A percentile compares a stretch with the other conserved stretches of the same genome.
Conservation (phyloP, 2,329 filamentous ascomycete species). For the Botrytis fabae region DNA sequence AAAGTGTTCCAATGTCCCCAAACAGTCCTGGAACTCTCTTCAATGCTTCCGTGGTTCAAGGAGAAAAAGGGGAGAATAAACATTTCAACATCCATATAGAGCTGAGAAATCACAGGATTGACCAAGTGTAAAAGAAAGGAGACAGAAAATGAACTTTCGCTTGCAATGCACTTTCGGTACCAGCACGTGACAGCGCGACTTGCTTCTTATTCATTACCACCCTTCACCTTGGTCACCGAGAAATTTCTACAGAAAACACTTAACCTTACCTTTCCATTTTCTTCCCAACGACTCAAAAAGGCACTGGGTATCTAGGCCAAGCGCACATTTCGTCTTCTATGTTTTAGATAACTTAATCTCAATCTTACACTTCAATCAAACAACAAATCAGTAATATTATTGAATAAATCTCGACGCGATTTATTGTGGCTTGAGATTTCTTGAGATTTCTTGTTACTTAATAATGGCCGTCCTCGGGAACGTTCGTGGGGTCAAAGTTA, state of each 20-base stretch:
- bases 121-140: background rate
- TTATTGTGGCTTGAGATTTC: background rate
- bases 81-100: background rate
- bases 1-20: background rate
- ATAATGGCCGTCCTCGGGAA: background rate
- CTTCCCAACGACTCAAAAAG: too few species aligned
- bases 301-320: too few species aligned
- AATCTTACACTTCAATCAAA: background rate
- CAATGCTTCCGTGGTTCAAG: background rate
- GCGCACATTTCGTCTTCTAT: background rate
- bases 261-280: background rate
- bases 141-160: background rate
- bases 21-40: background rate
- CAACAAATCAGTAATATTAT: too few species aligned
- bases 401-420: background rate
- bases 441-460: background rate
- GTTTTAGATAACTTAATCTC: background rate
- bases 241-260: background rate
- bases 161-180: background rate
- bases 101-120: background rate
- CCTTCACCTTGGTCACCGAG: background rate
- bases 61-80: background rate
- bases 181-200: background rate
- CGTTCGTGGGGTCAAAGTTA: slow-evolving; percentile 13
- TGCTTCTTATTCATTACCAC: background rate